A percentile compares a stretch with the other conserved stretches of the same genome.
phyloP scores from a whole-genome alignment of 2,329 filamentous ascomycete species.

The Fusarium sp. region DNA sequence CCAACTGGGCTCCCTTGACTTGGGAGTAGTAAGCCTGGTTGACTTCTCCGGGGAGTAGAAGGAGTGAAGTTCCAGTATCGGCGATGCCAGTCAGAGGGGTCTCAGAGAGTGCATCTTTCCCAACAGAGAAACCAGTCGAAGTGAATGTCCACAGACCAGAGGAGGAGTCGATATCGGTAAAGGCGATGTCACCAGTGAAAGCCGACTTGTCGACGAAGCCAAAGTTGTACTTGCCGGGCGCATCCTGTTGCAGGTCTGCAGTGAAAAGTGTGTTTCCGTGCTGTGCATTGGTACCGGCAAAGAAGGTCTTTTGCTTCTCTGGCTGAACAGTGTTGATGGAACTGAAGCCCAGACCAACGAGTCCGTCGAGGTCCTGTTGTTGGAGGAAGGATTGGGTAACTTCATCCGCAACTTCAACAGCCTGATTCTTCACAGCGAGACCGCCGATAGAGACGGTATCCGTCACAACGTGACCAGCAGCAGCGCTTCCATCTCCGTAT shows the following conservation, averaged over 20 bases:
- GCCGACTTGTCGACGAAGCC: slow-evolving; percentile 74
- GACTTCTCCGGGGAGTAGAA: slow-evolving; percentile 67
- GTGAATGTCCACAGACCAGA: slow-evolving; percentile 75
- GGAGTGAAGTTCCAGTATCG: slow-evolving; percentile 74
- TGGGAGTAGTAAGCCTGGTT: slow-evolving; percentile 62
- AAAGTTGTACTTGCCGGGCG: slow-evolving; percentile 76
- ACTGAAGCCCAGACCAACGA: slow-evolving; percentile 58
- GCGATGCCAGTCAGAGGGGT: slow-evolving; percentile 56
- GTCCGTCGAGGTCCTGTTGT: slow-evolving; percentile 54
- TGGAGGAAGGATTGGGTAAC: slow-evolving; percentile 55
- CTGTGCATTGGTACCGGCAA: slow-evolving; percentile 46
- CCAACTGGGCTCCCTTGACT: slow-evolving; percentile 56
- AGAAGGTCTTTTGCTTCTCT: slow-evolving; percentile 56
- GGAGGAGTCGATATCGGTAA: slow-evolving; percentile 69
- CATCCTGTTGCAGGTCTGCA: slow-evolving; percentile 70
- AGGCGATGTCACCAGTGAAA: slow-evolving; percentile 71
- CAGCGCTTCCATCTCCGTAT: slow-evolving; percentile 59
- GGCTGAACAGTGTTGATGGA: slow-evolving; percentile 57
- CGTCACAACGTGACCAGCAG: slow-evolving; percentile 56
- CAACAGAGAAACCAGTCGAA: slow-evolving; percentile 34
- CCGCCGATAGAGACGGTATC: slow-evolving; percentile 58
- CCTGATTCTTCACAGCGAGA: slow-evolving; percentile 54
- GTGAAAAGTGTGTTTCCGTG: slow-evolving; percentile 67
- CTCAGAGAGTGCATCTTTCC: slow-evolving; percentile 40
- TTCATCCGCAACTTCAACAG: slow-evolving; percentile 56